Evolutionary conservation across 352 stramenopile genomes (phyloP).

Genomic region (Phytophthora cactorum): DNA sequence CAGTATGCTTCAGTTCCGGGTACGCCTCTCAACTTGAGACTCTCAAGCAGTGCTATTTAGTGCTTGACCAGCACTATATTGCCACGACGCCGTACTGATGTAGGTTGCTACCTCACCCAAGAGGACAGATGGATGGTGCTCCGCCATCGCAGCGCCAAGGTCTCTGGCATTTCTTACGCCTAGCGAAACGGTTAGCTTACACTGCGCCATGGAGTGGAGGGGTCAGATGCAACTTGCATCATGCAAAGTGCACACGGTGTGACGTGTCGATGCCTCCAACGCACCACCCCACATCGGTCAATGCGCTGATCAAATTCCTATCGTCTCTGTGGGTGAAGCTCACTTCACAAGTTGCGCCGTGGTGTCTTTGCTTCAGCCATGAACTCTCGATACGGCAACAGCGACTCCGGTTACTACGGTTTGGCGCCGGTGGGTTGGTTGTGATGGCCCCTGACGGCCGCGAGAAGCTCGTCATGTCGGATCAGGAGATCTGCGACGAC

Average conservation of each 20-base stretch:
- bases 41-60: too few relatives aligned
- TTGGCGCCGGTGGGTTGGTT: slow-evolving; percentile 29
- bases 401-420: slow-evolving; percentile 25
- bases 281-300: slow-evolving; percentile 17
- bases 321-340: neutral
- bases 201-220: neutral
- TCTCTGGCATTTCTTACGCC: too few relatives aligned
- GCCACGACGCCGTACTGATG: too few relatives aligned
- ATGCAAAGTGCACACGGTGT: neutral
- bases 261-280: slow-evolving; percentile 19
- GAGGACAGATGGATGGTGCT: too few relatives aligned
- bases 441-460: slow-evolving; percentile 37
- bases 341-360: slow-evolving; percentile 30
- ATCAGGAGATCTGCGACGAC: too few relatives aligned
- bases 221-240: slow-evolving; percentile 2
- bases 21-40: too few relatives aligned
- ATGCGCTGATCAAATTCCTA: neutral
- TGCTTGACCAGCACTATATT: too few relatives aligned
- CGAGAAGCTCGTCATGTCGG: slow-evolving; percentile 40
- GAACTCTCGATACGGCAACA: slow-evolving; percentile 25
- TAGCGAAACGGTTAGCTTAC: too few relatives aligned
- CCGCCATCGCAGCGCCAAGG: too few relatives aligned
- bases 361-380: slow-evolving; percentile 13
- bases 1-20: too few relatives aligned
- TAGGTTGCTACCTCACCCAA: too few relatives aligned